These are phyloP conservation scores for Shiraia sp. DNA, from an alignment of 2,329 filamentous ascomycete species.

Conservation along the genomic window DNA sequence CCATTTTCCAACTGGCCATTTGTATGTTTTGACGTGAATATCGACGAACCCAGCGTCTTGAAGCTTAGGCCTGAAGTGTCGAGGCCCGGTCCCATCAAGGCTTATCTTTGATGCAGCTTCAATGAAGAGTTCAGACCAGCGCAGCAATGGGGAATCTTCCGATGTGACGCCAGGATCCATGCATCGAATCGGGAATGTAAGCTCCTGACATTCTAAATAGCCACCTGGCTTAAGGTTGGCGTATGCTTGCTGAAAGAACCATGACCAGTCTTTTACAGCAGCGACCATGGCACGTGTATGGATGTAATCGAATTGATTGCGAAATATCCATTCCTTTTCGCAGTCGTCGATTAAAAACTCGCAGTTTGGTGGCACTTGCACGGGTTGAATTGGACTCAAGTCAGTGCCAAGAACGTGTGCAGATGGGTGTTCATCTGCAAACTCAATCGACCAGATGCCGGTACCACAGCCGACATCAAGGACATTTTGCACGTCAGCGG, in stretches of 20 bases:
- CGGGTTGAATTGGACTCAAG: conserved; percentile 40
- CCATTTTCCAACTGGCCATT: conserved; percentile 40
- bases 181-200: conserved; percentile 28
- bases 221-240: conserved; percentile 53
- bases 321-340: conserved; percentile 59
- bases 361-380: conserved; percentile 37
- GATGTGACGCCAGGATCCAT: conserved; percentile 26
- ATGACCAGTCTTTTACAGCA: conserved; percentile 58
- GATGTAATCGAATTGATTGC: conserved; percentile 61
- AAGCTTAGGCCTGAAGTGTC: conserved; percentile 37
- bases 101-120: conserved; percentile 36
- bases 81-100: conserved; percentile 47
- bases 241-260: conserved; percentile 50
- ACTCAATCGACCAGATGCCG: conserved; percentile 39
- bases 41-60: conserved; percentile 31
- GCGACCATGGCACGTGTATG: conserved; percentile 57
- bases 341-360: conserved; percentile 42
- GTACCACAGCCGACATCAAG: conserved; percentile 41
- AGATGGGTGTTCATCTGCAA: conserved; percentile 38
- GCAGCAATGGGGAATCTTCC: conserved; percentile 26
- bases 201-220: conserved; percentile 56
- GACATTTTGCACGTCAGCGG: conserved; percentile 30
- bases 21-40: conserved; percentile 31
- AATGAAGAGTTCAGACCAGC: conserved; percentile 30
- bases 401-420: conserved; percentile 40